phyloP scores from a whole-genome alignment of 1,139 yeast species.

The Sporopachydermia cereana region DNA sequence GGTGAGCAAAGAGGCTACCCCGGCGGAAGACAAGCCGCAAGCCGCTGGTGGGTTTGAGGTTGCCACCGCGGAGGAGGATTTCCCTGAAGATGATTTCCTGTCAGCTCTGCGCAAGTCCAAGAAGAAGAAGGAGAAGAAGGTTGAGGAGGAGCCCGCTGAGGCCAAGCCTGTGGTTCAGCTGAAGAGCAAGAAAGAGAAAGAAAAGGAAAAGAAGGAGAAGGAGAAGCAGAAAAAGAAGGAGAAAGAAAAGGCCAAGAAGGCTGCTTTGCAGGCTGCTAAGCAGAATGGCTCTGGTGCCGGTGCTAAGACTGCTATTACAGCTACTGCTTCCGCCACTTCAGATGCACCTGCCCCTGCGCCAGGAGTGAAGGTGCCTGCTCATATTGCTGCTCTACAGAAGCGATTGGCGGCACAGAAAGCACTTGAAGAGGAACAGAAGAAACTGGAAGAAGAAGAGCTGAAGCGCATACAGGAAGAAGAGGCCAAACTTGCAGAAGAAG shows the following conservation, averaged over 20 bases:
- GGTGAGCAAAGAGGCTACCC: conserved; percentile 10
- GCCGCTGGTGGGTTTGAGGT: conserved; percentile 21
- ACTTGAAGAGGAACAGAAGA: conserved; percentile 58
- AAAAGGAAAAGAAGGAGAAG: conserved; percentile 91
- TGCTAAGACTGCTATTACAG: conserved; percentile 33
- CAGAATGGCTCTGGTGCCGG: conserved; percentile 32
- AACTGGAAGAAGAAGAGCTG: conserved; percentile 45
- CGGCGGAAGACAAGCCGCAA: conserved; percentile 9
- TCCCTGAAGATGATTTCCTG: conserved; percentile 54
- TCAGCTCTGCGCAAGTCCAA: conserved; percentile 71
- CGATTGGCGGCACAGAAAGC: conserved; percentile 84
- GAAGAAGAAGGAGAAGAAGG: conserved; percentile 56
- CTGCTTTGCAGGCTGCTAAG: conserved; percentile 56
- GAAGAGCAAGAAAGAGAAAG: conserved; percentile 94
- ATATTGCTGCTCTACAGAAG: conserved; percentile 67
- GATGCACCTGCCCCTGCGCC: conserved; percentile 15
- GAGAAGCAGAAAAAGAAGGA: conserved; percentile 93
- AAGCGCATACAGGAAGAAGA: conserved; percentile 38
- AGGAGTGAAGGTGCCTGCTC: conserved; percentile 66
- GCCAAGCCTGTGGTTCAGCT: conserved; percentile 49
- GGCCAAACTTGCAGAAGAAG: conserved; percentile 59
- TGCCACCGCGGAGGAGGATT: conserved; percentile 36
- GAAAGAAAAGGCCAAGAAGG: conserved; percentile 78
- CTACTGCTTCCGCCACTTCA: conserved; percentile 27
- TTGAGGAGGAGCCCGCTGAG: conserved; percentile 31